A percentile compares a stretch with the other conserved stretches of the same genome.
phyloP scores from a whole-genome alignment of 177 flowering plant species.

The Vitis hybrid region DNA sequence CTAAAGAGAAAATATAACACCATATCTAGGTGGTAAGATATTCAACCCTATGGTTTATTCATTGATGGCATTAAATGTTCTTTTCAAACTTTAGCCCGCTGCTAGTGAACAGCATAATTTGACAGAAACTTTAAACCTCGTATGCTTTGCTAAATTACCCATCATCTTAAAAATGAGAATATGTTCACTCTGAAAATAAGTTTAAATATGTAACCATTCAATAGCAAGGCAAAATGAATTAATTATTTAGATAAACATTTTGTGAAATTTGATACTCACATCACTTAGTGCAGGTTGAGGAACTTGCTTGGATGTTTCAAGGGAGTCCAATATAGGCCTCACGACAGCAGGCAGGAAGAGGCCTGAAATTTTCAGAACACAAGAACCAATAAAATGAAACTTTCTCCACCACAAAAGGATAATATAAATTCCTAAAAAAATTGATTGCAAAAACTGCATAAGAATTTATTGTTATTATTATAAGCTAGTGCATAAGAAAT shows the following conservation, averaged over 20 bases:
- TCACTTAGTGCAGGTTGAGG: constrained; percentile 58
- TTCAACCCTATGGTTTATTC: too few species aligned
- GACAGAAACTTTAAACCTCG: background rate
- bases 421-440: too few species aligned
- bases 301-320: constrained; percentile 55
- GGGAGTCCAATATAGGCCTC: constrained; percentile 67
- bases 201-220: too few species aligned
- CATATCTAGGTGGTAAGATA: too few species aligned
- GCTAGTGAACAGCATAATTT: background rate
- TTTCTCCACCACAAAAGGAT: too few species aligned
- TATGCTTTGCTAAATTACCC: too few species aligned
- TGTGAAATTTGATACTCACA: constrained; percentile 37
- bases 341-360: constrained; percentile 79
- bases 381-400: background rate
- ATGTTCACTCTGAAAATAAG: background rate
- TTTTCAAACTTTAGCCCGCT: too few species aligned
- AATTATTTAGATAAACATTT: background rate
- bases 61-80: too few species aligned
- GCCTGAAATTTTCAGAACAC: constrained; percentile 35
- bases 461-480: too few species aligned
- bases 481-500: too few species aligned
- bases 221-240: background rate
- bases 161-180: background rate
- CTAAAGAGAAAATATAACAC: too few species aligned
- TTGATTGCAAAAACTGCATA: too few species aligned